Evolutionary conservation across 768 basidiomycete species (phyloP).

Genomic region (Mycena polygramma): DNA sequence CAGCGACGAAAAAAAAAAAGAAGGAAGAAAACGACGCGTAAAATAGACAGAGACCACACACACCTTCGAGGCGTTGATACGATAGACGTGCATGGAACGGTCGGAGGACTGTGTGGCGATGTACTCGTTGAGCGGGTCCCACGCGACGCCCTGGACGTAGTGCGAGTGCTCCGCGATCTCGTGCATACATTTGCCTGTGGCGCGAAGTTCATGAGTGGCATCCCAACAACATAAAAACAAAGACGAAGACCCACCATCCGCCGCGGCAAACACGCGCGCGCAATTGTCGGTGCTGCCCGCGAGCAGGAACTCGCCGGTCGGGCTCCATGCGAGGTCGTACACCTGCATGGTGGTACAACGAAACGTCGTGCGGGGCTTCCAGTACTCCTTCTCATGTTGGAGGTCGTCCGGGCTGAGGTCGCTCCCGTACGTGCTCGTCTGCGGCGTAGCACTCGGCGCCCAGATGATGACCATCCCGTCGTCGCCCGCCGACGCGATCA

Average conservation of each 20-base stretch:
- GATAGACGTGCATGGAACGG: slow-evolving; percentile 95
- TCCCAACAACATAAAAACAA: not conserved
- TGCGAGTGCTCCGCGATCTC: slow-evolving; percentile 96
- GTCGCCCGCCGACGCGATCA: slow-evolving; percentile 95
- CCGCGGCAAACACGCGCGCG: slow-evolving; percentile 83
- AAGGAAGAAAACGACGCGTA: too few relatives aligned
- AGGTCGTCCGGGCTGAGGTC: slow-evolving; percentile 83
- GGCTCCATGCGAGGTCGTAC: slow-evolving; percentile 98
- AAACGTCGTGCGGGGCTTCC: slow-evolving; percentile 91
- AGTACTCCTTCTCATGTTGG: slow-evolving; percentile 93
- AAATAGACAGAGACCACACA: too few relatives aligned
- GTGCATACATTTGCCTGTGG: slow-evolving; percentile 83
- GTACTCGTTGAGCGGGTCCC: slow-evolving; percentile 98
- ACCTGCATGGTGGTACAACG: slow-evolving; percentile 96
- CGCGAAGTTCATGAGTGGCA: slow-evolving; percentile 44
- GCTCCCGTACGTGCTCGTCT: slow-evolving; percentile 83
- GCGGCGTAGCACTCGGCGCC: slow-evolving; percentile 84
- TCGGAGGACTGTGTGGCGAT: slow-evolving; percentile 98
- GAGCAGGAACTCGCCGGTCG: slow-evolving; percentile 92
- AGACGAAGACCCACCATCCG: slow-evolving; percentile 73
- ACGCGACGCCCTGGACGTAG: slow-evolving; percentile 98
- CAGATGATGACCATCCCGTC: slow-evolving; percentile 92
- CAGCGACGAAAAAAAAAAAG: too few relatives aligned
- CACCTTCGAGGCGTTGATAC: slow-evolving; percentile 64
- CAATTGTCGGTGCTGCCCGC: slow-evolving; percentile 98